Conservation (phyloP, 306 rosid genomes). For the Dryas drummondii region DNA sequence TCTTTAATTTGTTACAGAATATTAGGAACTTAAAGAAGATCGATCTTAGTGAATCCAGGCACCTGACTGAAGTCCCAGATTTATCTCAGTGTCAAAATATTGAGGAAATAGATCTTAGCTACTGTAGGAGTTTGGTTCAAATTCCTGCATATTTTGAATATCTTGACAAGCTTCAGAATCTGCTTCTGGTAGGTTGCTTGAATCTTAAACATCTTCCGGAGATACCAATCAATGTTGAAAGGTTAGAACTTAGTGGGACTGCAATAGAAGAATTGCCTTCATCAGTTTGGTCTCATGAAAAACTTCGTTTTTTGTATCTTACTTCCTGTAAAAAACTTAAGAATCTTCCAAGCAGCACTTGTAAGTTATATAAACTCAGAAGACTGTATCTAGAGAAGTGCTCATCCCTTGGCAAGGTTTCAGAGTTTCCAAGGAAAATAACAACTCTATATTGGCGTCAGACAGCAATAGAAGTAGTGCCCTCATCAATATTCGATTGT, state of each 20-base stretch:
- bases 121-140: not conserved
- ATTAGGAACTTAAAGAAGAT: conserved; percentile 7
- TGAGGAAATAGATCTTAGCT: not conserved
- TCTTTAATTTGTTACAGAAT: conserved; percentile 4
- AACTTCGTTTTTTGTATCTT: not conserved
- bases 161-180: not conserved
- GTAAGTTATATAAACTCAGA: not conserved
- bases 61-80: not conserved
- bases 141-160: not conserved
- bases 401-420: not conserved
- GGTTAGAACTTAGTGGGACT: not conserved
- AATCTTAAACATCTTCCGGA: not conserved
- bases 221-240: not conserved
- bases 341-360: not conserved
- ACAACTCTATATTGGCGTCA: not conserved
- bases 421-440: not conserved
- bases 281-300: not conserved
- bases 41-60: not conserved
- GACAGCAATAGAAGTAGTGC: not conserved
- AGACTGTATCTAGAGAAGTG: not conserved
- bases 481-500: not conserved
- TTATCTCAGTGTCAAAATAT: not conserved
- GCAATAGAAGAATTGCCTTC: conserved; percentile 9
- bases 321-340: accelerated
- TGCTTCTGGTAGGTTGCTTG: not conserved